Evolutionary conservation across 83 land plant genomes (phyloP).

Genomic region (Thuja plicata): DNA sequence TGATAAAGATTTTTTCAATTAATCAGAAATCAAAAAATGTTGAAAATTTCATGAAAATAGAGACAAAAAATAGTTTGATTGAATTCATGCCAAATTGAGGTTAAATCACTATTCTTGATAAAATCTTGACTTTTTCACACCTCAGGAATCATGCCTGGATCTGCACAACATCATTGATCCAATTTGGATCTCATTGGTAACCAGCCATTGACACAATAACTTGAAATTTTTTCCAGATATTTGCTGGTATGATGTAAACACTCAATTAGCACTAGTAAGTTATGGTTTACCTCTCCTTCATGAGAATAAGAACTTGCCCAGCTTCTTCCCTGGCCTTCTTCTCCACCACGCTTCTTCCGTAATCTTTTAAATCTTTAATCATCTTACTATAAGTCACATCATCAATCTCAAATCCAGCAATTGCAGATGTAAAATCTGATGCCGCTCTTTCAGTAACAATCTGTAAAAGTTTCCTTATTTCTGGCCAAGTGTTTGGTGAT

Average conservation of each 20-base stretch:
- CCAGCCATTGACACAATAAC: too few species aligned
- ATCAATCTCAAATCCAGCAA: conserved; percentile 77
- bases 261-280: not conserved
- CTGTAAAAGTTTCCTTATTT: conserved; percentile 64
- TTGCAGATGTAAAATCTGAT: conserved; percentile 32
- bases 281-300: conserved; percentile 85
- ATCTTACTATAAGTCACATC: conserved; percentile 33
- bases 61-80: too few species aligned
- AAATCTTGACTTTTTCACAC: too few species aligned
- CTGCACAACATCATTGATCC: too few species aligned
- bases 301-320: conserved; percentile 64
- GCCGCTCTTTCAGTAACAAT: conserved; percentile 54
- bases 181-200: too few species aligned
- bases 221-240: too few species aligned
- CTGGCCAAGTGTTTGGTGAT: conserved; percentile 49
- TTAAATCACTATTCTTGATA: too few species aligned
- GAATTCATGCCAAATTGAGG: too few species aligned
- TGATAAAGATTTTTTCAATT: too few species aligned
- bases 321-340: conserved; percentile 88
- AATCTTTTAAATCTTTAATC: conserved; percentile 30
- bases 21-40: too few species aligned
- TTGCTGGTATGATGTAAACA: not conserved
- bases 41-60: too few species aligned
- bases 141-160: too few species aligned
- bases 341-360: conserved; percentile 64